Percentiles rank a stretch among this genome's conserved stretches.
These are phyloP conservation scores for Gastrolobium bilobum DNA, from an alignment of 306 rosid genomes.

Conservation along the genomic window DNA sequence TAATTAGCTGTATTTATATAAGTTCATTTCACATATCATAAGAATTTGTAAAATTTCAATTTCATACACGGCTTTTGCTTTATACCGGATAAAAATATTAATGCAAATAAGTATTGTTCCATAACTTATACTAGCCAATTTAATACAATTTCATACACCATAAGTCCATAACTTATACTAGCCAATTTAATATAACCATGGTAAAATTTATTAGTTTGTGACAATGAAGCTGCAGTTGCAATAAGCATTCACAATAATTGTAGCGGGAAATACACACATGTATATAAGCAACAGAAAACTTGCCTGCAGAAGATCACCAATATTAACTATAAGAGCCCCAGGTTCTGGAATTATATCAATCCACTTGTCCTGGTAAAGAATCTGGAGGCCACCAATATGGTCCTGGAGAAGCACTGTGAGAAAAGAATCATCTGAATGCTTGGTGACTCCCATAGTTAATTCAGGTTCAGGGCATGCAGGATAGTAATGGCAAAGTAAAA, in stretches of 20 bases:
- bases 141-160: too few species aligned
- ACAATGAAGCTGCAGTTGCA: not conserved
- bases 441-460: constrained; percentile 7
- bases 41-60: not conserved
- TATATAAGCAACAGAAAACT: not conserved
- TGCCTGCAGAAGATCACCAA: not conserved
- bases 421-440: constrained; percentile 18
- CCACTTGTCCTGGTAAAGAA: constrained; percentile 8
- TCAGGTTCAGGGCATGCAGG: constrained; percentile 30
- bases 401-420: constrained; percentile 28
- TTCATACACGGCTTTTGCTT: not conserved
- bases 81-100: not conserved
- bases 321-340: not conserved
- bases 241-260: constrained; percentile 10
- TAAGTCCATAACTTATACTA: not conserved
- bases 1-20: not conserved
- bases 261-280: not conserved
- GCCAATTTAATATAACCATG: not conserved
- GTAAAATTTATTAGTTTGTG: not conserved
- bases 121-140: too few species aligned
- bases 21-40: constrained; percentile 7
- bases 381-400: not conserved
- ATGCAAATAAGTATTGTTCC: not conserved
- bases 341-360: not conserved
- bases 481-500: constrained; percentile 22